Percentiles rank a stretch among this genome's conserved stretches.
Conservation (phyloP, 352 stramenopile species). For the Phytopythium boreale region DNA sequence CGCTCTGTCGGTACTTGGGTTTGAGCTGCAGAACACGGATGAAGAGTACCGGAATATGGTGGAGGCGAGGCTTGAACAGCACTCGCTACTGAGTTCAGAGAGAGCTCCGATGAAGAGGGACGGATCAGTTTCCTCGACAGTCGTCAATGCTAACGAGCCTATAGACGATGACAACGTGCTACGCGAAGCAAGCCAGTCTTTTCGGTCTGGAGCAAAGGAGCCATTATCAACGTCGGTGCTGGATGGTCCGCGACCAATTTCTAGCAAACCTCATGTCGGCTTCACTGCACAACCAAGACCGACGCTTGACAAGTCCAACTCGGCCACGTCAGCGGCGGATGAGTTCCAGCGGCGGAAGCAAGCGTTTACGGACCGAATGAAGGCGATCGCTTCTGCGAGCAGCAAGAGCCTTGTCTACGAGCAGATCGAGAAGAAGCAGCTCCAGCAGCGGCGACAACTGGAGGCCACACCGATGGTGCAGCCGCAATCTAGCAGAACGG, state of each 20-base stretch:
- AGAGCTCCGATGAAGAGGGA: neutral
- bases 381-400: conserved; percentile 57
- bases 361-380: conserved; percentile 73
- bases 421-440: conserved; percentile 49
- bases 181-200: neutral
- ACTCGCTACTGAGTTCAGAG: neutral
- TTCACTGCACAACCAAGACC: neutral
- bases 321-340: conserved; percentile 17
- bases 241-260: neutral
- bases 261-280: neutral
- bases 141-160: neutral
- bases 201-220: neutral
- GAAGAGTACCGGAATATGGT: conserved; percentile 47
- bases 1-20: conserved; percentile 53
- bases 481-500: neutral
- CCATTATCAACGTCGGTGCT: neutral
- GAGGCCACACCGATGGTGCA: neutral
- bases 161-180: neutral
- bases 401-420: conserved; percentile 77
- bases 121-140: neutral
- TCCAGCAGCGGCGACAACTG: conserved; percentile 14
- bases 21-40: conserved; percentile 66
- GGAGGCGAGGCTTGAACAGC: neutral
- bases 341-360: conserved; percentile 76
- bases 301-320: neutral